These are phyloP conservation scores for Gastrodia elata DNA, from an alignment of 106 monocot species.

Conservation along the genomic window DNA sequence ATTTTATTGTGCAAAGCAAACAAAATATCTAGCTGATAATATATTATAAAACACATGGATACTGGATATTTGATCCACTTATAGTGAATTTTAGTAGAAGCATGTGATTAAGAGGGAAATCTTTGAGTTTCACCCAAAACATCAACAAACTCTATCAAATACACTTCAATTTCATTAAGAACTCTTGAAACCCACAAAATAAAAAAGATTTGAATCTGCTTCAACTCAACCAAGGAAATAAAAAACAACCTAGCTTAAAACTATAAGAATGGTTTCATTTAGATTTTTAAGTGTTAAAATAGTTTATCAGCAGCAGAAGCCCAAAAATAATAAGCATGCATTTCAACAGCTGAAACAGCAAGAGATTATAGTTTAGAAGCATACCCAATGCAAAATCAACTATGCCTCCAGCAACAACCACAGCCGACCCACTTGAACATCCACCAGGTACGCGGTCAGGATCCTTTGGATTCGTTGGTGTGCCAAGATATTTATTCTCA, in stretches of 20 bases:
- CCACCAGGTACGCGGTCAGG: slow-evolving; percentile 77
- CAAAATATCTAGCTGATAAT: not conserved
- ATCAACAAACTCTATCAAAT: not conserved
- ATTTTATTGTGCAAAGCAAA: not conserved
- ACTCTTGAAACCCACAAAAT: not conserved
- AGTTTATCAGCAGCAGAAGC: not conserved
- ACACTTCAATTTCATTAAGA: not conserved
- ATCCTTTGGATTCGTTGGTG: slow-evolving; percentile 66
- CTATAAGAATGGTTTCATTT: slow-evolving; percentile 1
- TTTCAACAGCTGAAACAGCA: not conserved
- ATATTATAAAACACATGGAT: not conserved
- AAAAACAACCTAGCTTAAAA: not conserved
- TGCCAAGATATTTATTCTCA: slow-evolving; percentile 76
- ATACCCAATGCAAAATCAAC: slow-evolving; percentile 89
- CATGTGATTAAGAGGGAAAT: not conserved
- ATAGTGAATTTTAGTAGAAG: not conserved
- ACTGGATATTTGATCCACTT: not conserved
- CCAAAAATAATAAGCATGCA: not conserved
- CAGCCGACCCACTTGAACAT: slow-evolving; percentile 89
- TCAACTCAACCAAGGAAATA: not conserved
- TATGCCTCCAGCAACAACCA: slow-evolving; percentile 62
- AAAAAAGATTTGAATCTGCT: not conserved
- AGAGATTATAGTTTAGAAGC: slow-evolving; percentile 7
- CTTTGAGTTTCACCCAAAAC: not conserved
- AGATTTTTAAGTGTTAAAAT: not conserved